These are phyloP conservation scores for Penicillium concentricum DNA, from an alignment of 2,329 filamentous ascomycete genomes.

Conservation along the genomic window DNA sequence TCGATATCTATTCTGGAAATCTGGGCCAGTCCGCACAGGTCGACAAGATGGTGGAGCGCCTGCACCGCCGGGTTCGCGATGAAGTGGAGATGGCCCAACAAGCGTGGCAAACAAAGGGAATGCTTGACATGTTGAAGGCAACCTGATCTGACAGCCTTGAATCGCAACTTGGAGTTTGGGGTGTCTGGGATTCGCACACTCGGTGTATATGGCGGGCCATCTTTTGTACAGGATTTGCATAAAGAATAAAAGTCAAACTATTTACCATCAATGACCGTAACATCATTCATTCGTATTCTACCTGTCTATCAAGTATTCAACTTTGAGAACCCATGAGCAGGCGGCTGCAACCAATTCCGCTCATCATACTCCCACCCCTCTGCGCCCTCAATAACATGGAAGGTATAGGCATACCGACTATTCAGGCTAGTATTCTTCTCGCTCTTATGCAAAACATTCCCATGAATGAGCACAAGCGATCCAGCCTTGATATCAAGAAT, in stretches of 20 bases:
- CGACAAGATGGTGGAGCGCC: slow-evolving; percentile 64
- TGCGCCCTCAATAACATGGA: slow-evolving; percentile 89
- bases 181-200: slow-evolving; percentile 19
- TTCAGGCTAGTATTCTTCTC: slow-evolving; percentile 84
- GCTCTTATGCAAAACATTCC: slow-evolving; percentile 93
- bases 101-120: slow-evolving; percentile 78
- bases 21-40: slow-evolving; percentile 72
- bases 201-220: slow-evolving; percentile 29
- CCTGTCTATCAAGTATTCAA: slow-evolving; percentile 35
- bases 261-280: slow-evolving; percentile 8
- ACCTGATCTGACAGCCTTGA: slow-evolving; percentile 15
- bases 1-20: slow-evolving; percentile 85
- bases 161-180: slow-evolving; percentile 22
- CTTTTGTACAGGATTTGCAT: slow-evolving; percentile 28
- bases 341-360: slow-evolving; percentile 91
- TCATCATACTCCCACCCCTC: slow-evolving; percentile 69
- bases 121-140: slow-evolving; percentile 72
- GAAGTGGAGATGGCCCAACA: slow-evolving; percentile 82
- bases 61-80: slow-evolving; percentile 68
- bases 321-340: slow-evolving; percentile 72
- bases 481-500: slow-evolving; percentile 88
- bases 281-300: neutral
- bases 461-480: slow-evolving; percentile 88
- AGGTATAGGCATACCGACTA: slow-evolving; percentile 94
- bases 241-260: slow-evolving; percentile 22